Evolutionary conservation across 768 basidiomycete species (phyloP).

Genomic region (Tulasnella sp.): DNA sequence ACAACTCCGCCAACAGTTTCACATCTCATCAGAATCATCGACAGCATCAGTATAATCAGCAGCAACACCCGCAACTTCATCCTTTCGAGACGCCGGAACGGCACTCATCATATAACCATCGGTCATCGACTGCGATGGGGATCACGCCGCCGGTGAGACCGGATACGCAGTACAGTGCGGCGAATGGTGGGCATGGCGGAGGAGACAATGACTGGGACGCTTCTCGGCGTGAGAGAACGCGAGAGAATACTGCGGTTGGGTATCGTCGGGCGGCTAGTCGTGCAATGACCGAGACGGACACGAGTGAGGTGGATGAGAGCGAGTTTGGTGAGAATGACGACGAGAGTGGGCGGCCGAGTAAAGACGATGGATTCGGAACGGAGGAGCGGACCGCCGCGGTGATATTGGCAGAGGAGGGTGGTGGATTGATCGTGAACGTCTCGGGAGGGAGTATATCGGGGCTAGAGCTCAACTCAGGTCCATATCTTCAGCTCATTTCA

Average conservation of each 20-base stretch:
- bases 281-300: conserved; percentile 7
- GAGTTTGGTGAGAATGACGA: conserved; percentile 31
- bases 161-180: too few relatives aligned
- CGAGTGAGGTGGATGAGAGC: conserved; percentile 8
- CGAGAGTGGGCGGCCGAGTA: conserved; percentile 21
- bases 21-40: not conserved
- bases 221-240: not conserved
- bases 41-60: not conserved
- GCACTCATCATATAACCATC: too few relatives aligned
- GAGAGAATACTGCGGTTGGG: too few relatives aligned
- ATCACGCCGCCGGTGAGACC: too few relatives aligned
- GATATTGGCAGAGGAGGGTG: conserved; percentile 73
- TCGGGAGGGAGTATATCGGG: conserved; percentile 50
- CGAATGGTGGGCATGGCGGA: not conserved
- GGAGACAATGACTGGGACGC: not conserved
- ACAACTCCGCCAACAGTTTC: conserved; percentile 2
- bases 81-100: too few relatives aligned
- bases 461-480: conserved; percentile 64
- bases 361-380: conserved; percentile 26
- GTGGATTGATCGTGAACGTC: conserved; percentile 70
- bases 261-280: too few relatives aligned
- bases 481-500: conserved; percentile 23
- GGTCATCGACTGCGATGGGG: too few relatives aligned
- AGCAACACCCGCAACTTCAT: not conserved
- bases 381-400: conserved; percentile 60